Percentiles rank a stretch among this genome's conserved stretches.
Evolutionary conservation across 1,284 basidiomycete genomes (phyloP).

Genomic region (Apiotrichum sp.): DNA sequence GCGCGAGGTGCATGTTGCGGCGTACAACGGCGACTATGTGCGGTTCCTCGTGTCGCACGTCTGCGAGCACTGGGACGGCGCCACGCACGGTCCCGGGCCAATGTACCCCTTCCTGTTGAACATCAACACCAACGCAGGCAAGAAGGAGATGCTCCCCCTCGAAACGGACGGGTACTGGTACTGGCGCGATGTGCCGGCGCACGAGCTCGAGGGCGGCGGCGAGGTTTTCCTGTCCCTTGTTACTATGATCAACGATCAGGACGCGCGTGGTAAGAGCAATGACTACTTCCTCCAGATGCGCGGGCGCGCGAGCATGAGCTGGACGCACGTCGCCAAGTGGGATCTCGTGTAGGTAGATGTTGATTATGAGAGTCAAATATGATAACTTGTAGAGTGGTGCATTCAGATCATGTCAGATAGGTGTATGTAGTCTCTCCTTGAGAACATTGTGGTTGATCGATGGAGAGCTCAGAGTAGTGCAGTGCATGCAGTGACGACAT

Average conservation of each 20-base stretch:
- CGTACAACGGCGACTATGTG: neutral
- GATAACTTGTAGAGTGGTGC: no score
- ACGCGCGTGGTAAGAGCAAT: neutral
- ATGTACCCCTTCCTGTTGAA: neutral
- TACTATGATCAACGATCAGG: neutral
- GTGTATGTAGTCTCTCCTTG: no score
- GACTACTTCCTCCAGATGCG: neutral
- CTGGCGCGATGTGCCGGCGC: neutral
- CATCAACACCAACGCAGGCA: neutral
- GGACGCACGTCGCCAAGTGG: neutral
- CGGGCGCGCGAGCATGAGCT: neutral
- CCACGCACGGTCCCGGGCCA: neutral
- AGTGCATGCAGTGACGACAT: no score
- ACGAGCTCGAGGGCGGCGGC: neutral
- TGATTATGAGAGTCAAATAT: no score
- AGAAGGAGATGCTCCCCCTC: neutral
- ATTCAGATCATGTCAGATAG: no score
- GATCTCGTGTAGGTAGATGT: neutral
- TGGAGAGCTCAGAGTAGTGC: no score
- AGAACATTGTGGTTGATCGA: no score
- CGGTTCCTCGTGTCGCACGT: constrained; percentile 4
- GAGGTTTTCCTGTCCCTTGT: constrained; percentile 4
- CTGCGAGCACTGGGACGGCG: constrained; percentile 9
- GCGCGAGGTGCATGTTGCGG: neutral
- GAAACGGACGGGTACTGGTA: constrained; percentile 1